These are phyloP conservation scores for Gracilaria gracilis DNA, from an alignment of 23 red algal genomes.

Conservation along the genomic window DNA sequence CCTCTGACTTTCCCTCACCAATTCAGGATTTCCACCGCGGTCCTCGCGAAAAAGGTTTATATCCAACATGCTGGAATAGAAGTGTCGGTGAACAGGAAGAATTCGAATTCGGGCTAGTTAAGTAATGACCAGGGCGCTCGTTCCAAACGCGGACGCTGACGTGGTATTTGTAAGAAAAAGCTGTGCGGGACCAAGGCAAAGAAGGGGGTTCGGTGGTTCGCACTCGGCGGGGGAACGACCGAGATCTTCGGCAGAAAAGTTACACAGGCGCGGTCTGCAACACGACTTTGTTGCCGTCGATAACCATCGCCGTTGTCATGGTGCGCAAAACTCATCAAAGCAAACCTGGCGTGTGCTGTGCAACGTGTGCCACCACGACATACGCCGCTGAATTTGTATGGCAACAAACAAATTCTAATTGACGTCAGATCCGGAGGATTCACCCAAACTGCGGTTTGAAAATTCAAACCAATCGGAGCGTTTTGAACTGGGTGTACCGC, in stretches of 20 bases:
- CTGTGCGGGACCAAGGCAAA: not conserved
- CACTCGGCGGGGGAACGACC: not conserved
- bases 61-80: constrained; percentile 72
- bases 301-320: not conserved
- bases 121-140: not conserved
- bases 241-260: not conserved
- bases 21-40: constrained; percentile 91
- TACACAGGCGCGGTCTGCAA: not conserved
- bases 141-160: no score
- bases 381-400: not conserved
- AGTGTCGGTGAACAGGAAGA: not conserved
- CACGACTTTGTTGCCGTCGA: not conserved
- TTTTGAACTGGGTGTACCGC: not conserved
- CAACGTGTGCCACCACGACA: constrained; percentile 21
- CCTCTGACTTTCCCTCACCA: constrained; percentile 92
- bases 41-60: constrained; percentile 95
- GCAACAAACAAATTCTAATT: not conserved
- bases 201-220: not conserved
- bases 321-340: not conserved
- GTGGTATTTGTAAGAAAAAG: not conserved
- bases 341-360: not conserved
- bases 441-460: not conserved
- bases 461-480: not conserved
- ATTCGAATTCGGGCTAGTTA: not conserved
- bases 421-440: not conserved